Percentiles rank a stretch among this genome's conserved stretches.
phyloP scores from a whole-genome alignment of 169 alveolate genomes.

The Plasmodium sp. region DNA sequence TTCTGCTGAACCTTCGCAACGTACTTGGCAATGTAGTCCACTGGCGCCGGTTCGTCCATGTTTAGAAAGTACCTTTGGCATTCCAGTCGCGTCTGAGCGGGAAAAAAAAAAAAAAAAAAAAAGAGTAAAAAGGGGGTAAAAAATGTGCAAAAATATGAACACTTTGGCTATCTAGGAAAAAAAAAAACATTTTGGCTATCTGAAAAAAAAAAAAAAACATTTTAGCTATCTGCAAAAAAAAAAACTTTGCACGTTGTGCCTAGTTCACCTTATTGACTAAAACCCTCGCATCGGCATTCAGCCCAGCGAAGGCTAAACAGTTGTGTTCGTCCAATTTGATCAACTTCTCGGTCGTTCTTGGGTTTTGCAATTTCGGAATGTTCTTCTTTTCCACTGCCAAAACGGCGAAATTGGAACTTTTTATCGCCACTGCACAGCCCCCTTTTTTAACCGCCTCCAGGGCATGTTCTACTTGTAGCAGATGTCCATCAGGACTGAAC shows the following conservation, averaged over 20 bases:
- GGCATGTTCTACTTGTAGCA: conserved; percentile 99
- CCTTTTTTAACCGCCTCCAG: conserved; percentile 98
- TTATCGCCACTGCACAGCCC: conserved; percentile 97
- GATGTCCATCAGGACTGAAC: conserved; percentile 99
- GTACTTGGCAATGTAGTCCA: conserved; percentile 95
- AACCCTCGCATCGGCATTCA: conserved; percentile 99
- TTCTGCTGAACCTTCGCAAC: conserved; percentile 96
- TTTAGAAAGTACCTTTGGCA: conserved; percentile 96
- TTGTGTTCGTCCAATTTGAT: conserved; percentile 94
- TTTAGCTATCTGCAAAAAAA: not conserved
- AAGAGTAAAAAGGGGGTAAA: not conserved
- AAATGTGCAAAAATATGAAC: not conserved
- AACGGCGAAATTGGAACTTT: conserved; percentile 95
- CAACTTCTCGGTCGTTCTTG: conserved; percentile 92
- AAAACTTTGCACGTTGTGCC: not conserved
- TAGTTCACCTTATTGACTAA: conserved; percentile 90
- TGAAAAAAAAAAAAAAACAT: not conserved
- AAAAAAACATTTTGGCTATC: not conserved
- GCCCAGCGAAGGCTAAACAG: conserved; percentile 98
- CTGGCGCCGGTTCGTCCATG: conserved; percentile 96
- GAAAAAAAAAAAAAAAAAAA: not conserved
- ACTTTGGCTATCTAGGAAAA: not conserved
- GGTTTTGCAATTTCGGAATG: conserved; percentile 96
- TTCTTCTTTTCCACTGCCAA: conserved; percentile 98
- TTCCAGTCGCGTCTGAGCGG: conserved; percentile 93